Base-by-base conservation (phyloP, 306 rosid genomes). In the Urtica urens region DNA sequence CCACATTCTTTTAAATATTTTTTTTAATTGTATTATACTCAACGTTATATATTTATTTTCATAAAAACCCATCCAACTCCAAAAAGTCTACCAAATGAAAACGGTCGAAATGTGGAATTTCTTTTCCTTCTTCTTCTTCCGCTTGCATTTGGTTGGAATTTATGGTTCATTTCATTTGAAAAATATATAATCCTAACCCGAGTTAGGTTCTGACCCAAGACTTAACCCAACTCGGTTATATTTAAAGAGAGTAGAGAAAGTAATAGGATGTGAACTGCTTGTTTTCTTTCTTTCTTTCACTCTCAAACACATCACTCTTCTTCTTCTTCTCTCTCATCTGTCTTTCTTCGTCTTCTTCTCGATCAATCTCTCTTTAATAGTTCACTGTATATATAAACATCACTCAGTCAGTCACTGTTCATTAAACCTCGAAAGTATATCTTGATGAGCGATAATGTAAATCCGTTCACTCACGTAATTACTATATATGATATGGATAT, bases 121-220 rank as follows among this genome's bases (percentile, higher is more conserved):
- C n/a, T n/a, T n/a, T n/a, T n/a, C n/a, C n/a, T n/a, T n/a, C n/a
- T n/a, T n/a, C n/a, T n/a, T n/a, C n/a, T n/a, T n/a, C n/a, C n/a
- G n/a, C n/a, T 43, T 73, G 63, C 83, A 27, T 83, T 76, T 76
- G 64, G 53, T 9, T 59, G 61, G 74, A 58, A 83, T 77, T 82
- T 79, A 53, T 57, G 69, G 58, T 72, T 53, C 69, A 79, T 83
- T 76, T 74, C 72, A 60, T 58, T 66, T 52, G 46, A 45, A 41
- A 25, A 23, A 46, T 28, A 28, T 28, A 28, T 28, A 28, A 1
- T 10, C 11, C 74, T 72, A 79, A 83, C 94, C 85, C 75, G 31
- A 61, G 94, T 83, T 65, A 83, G 49, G 63, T 68, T 66, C 56
- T 76, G 79, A 79, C 84, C 64, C 65, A 18, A 40, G 26, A 22